A percentile compares a stretch with the other conserved stretches of the same genome.
Evolutionary conservation across 2,329 filamentous ascomycete genomes (phyloP).

Genomic region (Fusarium haematococcum): DNA sequence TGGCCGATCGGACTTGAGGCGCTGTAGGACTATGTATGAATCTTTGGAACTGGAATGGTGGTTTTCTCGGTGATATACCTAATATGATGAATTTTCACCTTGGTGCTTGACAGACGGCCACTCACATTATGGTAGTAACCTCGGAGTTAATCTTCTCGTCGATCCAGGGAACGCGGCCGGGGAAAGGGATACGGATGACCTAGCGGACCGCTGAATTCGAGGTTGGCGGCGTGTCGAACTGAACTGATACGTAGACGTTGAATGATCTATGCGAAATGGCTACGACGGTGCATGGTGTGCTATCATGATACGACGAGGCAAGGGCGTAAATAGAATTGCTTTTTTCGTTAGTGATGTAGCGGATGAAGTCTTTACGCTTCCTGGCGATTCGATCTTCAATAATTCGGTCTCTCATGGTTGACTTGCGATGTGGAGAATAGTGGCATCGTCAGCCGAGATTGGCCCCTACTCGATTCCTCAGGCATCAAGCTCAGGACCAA

Average conservation of each 20-base stretch:
- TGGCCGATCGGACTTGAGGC: not conserved
- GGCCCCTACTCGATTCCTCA: too few species aligned
- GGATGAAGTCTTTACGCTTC: not conserved
- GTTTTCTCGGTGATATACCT: not conserved
- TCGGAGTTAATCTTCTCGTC: not conserved
- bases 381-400: not conserved
- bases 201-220: not conserved
- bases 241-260: not conserved
- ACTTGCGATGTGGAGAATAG: not conserved
- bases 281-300: not conserved
- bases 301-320: not conserved
- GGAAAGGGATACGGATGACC: not conserved
- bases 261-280: not conserved
- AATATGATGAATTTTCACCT: too few species aligned
- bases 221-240: not conserved
- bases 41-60: not conserved
- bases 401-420: not conserved
- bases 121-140: not conserved
- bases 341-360: not conserved
- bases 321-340: not conserved
- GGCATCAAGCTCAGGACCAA: too few species aligned
- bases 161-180: not conserved
- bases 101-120: not conserved
- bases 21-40: not conserved
- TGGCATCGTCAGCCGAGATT: too few species aligned